Evolutionary conservation across 106 monocot genomes (phyloP), one percentile per base, ranked within the genome.

Genomic region (Dioscorea alata): DNA sequence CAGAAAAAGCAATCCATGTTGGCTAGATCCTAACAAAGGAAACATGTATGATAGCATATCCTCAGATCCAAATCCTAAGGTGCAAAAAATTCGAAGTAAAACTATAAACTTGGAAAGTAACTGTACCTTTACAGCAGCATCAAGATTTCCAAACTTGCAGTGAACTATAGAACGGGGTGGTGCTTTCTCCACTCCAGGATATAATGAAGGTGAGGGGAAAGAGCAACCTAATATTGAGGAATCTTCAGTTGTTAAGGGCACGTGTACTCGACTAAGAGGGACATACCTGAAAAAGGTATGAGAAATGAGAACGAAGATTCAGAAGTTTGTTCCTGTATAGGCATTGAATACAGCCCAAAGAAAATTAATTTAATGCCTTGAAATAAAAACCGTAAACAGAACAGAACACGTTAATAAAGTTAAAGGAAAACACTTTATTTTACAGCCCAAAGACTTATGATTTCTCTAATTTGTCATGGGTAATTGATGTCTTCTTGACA

Each of bases 41-140:
- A 34, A n/a, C n/a, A 34, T 34, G 7, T 4, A 34, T 34, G 34
- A 8, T 10, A 42, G 42, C 5, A 6, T 42, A 42, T 42, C 42
- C 42, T 42, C 42, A 42, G 42, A 42, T 42, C 42, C 42, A 42
- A 42, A 42, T 42, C 10, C 9, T 8, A 42, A 10, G 42, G 42
- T 42, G 42, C 42, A 42, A 42, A 42, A 42, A 5, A 42, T 10
- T 10, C 42, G 6, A 8, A 48, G 33, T 8, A 5, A 23, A 61
- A 9, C 42, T 8, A 4, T 35, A 61, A 9, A 8, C 23, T 52
- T 59, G 24, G 20, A 28, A 57, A 17, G 0, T 24, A 53, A 64
- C 12, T 8, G 65, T n/a, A 99, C 99, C 93, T 99, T 99, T 22
- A 81, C 85, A 65, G 90, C 87, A 83, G 85, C 84, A 79, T 85